Conservation (phyloP, 352 stramenopile genomes). For the Phytophthora boehmeriae region DNA sequence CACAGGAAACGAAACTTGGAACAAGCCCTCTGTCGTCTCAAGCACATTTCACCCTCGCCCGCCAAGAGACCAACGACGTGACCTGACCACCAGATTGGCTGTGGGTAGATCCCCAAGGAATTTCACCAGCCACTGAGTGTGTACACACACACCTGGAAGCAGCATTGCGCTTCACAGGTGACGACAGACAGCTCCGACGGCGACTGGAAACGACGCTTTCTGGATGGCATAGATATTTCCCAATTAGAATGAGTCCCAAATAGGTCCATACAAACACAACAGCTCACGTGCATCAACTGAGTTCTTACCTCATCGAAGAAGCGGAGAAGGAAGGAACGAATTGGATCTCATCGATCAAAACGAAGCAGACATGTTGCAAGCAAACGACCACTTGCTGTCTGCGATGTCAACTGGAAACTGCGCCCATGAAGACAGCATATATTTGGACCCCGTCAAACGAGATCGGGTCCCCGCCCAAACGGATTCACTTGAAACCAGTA, state of each 20-base stretch:
- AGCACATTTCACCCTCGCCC: not conserved
- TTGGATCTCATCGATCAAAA: not conserved
- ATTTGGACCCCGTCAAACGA: constrained; percentile 26
- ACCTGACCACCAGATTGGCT: not conserved
- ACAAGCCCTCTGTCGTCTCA: not conserved
- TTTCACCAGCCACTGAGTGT: not conserved
- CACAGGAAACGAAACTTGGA: too few species aligned
- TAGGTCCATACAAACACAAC: not conserved
- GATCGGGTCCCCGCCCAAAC: constrained; percentile 23
- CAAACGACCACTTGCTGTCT: constrained; percentile 16
- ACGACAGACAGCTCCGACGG: not conserved
- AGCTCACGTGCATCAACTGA: not conserved
- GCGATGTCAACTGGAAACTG: constrained; percentile 42
- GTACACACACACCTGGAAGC: not conserved
- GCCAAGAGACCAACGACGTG: not conserved
- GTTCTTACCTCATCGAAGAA: not conserved
- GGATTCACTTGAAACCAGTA: constrained; percentile 14
- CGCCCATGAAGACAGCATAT: constrained; percentile 39
- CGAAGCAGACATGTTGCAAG: not conserved
- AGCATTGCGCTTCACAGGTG: not conserved
- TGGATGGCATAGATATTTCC: not conserved
- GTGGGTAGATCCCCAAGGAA: not conserved
- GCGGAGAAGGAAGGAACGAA: not conserved
- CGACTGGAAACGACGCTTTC: not conserved
- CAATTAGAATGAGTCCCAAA: not conserved